Percentiles rank a stretch among this genome's conserved stretches.
phyloP scores from a whole-genome alignment of 768 basidiomycete genomes.

The Mycena latifolia region DNA sequence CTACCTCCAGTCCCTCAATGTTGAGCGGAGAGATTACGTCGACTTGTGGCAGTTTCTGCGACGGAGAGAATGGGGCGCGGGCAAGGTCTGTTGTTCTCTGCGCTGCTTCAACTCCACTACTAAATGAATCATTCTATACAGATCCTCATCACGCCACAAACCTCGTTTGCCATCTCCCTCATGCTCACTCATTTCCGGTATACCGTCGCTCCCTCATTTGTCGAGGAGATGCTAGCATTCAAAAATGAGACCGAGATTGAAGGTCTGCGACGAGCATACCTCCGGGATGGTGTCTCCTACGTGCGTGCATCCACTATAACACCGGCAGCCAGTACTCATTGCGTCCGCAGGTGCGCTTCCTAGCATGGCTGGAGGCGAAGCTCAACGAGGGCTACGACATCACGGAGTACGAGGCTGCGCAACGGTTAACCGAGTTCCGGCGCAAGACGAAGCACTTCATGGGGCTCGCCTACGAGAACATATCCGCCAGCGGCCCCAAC shows the following conservation, averaged over 20 bases:
- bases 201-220: constrained; percentile 75
- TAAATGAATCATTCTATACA: constrained; percentile 39
- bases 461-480: constrained; percentile 91
- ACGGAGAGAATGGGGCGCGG: constrained; percentile 80
- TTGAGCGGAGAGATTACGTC: constrained; percentile 77
- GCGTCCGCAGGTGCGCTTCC: constrained; percentile 72
- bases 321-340: constrained; percentile 21
- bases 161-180: constrained; percentile 86
- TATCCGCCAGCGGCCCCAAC: constrained; percentile 91
- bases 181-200: constrained; percentile 89
- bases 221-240: constrained; percentile 85
- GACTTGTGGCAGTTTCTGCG: constrained; percentile 86
- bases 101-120: neutral
- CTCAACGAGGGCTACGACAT: constrained; percentile 83
- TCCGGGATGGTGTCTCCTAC: constrained; percentile 90
- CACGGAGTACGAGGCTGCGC: constrained; percentile 93
- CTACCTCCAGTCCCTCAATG: constrained; percentile 69
- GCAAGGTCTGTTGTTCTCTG: constrained; percentile 64
- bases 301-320: constrained; percentile 56
- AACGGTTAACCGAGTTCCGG: constrained; percentile 83
- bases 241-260: constrained; percentile 92
- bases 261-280: constrained; percentile 86
- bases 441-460: constrained; percentile 78
- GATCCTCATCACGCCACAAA: constrained; percentile 79
- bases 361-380: constrained; percentile 92